Conservation (phyloP, 2,329 filamentous ascomycete genomes). For the Venturia oleaginea region DNA sequence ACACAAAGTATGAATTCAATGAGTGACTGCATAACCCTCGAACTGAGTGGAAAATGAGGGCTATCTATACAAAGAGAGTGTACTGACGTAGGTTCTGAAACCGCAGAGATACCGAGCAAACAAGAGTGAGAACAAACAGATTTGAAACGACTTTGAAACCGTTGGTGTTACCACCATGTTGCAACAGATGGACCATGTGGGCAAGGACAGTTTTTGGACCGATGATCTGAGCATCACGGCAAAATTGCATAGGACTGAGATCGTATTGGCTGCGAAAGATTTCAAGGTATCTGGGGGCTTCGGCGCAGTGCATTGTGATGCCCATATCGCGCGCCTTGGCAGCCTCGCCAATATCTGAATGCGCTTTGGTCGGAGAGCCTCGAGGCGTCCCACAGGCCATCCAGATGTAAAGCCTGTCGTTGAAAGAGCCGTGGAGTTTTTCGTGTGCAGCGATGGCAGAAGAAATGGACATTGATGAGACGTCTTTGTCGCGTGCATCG, state of each 20-base stretch:
- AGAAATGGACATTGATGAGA: slow-evolving; percentile 19
- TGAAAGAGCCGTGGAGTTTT: slow-evolving; percentile 27
- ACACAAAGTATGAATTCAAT: too few species aligned
- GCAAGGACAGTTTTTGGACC: slow-evolving; percentile 39
- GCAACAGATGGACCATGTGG: slow-evolving; percentile 47
- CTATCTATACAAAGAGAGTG: too few species aligned
- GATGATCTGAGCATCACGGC: slow-evolving; percentile 30
- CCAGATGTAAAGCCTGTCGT: slow-evolving; percentile 30
- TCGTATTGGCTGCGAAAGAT: slow-evolving; percentile 22
- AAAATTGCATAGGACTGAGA: slow-evolving; percentile 38
- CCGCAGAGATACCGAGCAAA: too few species aligned
- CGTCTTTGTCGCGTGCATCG: slow-evolving; percentile 9
- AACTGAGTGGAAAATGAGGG: too few species aligned
- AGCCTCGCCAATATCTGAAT: slow-evolving; percentile 26
- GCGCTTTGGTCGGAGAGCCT: slow-evolving; percentile 27
- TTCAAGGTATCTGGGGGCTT: slow-evolving; percentile 25
- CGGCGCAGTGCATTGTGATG: slow-evolving; percentile 32
- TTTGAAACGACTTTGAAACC: too few species aligned
- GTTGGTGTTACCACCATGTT: too few species aligned
- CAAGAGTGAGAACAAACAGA: too few species aligned
- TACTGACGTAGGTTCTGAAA: too few species aligned
- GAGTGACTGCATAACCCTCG: too few species aligned
- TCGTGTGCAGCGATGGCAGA: slow-evolving; percentile 27
- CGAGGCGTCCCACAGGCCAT: slow-evolving; percentile 31
- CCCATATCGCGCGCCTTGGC: slow-evolving; percentile 25